These are phyloP conservation scores for Trichoderma lentiforme DNA, from an alignment of 2,329 filamentous ascomycete species.

Conservation along the genomic window DNA sequence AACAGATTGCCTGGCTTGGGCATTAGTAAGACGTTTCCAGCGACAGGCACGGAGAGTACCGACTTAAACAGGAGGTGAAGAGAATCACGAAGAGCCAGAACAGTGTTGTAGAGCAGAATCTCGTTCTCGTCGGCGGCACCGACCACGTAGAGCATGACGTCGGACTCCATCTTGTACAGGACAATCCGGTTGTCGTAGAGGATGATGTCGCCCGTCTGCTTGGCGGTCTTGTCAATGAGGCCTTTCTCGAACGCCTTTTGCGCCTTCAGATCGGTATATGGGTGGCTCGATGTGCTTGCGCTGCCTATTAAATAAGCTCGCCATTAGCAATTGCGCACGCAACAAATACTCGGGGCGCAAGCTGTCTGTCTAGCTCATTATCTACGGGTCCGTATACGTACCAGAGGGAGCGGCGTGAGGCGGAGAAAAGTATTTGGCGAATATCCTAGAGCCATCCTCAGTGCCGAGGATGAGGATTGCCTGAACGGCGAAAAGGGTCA, in stretches of 20 bases:
- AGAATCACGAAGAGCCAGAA: constrained; percentile 85
- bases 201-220: constrained; percentile 93
- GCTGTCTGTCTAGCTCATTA: background rate
- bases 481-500: constrained; percentile 73
- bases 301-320: constrained; percentile 31
- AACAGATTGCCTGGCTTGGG: constrained; percentile 70
- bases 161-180: constrained; percentile 96
- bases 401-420: constrained; percentile 47
- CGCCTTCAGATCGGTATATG: constrained; percentile 85
- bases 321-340: constrained; percentile 28
- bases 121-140: constrained; percentile 93
- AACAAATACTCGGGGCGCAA: constrained; percentile 12
- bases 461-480: constrained; percentile 75
- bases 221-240: constrained; percentile 89
- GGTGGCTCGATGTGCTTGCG: constrained; percentile 59
- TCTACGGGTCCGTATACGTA: constrained; percentile 21
- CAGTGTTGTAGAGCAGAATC: constrained; percentile 90
- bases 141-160: constrained; percentile 94
- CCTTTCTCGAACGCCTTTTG: constrained; percentile 98
- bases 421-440: constrained; percentile 84
- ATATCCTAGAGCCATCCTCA: constrained; percentile 87
- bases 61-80: constrained; percentile 91
- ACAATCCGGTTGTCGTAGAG: constrained; percentile 96
- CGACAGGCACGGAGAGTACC: background rate
- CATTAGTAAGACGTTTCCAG: background rate